A percentile compares a stretch with the other conserved stretches of the same genome.
phyloP scores from a whole-genome alignment of 208 protist genomes.

The Leishmania guyanensis region DNA sequence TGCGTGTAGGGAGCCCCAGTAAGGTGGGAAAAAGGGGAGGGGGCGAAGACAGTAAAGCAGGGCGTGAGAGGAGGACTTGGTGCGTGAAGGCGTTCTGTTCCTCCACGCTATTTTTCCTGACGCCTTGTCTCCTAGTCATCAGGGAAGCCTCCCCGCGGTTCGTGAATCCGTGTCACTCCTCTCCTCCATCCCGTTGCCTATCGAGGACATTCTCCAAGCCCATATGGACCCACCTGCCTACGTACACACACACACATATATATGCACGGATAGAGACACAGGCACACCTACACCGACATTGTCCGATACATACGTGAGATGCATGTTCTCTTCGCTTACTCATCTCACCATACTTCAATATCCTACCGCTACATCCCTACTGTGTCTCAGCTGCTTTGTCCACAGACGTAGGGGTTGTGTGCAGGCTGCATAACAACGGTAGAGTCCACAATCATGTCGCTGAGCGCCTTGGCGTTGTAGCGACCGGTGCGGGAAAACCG shows the following conservation, averaged over 20 bases:
- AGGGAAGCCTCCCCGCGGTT: neutral
- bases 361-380: neutral
- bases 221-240: neutral
- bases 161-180: neutral
- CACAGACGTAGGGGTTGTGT: neutral
- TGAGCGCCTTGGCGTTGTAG: constrained; percentile 48
- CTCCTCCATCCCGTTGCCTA: neutral
- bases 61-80: neutral
- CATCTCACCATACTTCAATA: neutral
- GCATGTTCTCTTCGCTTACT: neutral
- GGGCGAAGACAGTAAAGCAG: neutral
- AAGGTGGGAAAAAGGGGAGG: neutral
- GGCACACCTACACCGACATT: neutral
- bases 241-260: neutral
- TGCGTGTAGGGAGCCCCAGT: neutral
- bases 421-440: constrained; percentile 24
- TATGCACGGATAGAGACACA: neutral
- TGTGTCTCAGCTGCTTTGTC: neutral
- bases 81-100: neutral
- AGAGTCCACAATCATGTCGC: constrained; percentile 43
- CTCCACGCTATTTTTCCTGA: neutral
- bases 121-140: neutral
- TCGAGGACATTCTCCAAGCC: too few species aligned
- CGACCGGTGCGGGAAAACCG: constrained; percentile 40
- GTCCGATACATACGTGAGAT: neutral